Evolutionary conservation across 2,329 filamentous ascomycete genomes (phyloP), one percentile per base, ranked within the genome.

Genomic region (Fusarium sp.): DNA sequence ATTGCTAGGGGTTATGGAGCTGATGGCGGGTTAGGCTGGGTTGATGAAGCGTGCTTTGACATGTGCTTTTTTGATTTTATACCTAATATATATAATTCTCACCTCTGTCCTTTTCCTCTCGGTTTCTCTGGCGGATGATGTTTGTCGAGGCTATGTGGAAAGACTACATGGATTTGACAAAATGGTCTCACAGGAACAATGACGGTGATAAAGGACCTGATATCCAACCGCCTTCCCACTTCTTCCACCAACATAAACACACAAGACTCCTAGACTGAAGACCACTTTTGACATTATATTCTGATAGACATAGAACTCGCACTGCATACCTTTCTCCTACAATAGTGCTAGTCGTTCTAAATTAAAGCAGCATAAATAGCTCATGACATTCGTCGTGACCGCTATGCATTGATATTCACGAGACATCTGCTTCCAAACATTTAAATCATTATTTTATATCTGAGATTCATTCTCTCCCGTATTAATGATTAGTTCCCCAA

Each of bases 11-110:
- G 57, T 40, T 46, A 67, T 27, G 57, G 44, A 55, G 68, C 42
- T 38, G 55, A 32, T 44, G 57, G 55, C 12, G 57, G 68, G 35
- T 20, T 50, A 65, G 56, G 53, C 38, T 17, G 58, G 66, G 37
- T 23, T 55, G 69, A 65, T 46, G 46, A 53, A 60, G 49, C 40
- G 56, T 53, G 41, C 26, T 69, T 40, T 63, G 23, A 42, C 64
- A 26, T 61, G 35, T 69, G 58, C 10, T 64, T 71, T 57, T 57
- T 62, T 13, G 18, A n/a, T 18, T 55, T 56, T 64, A 72, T 62
- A 72, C 52, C 52, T 71, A 72, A 72, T 71, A 59, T 38, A 72
- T 55, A 57, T 72, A 71, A 71, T 71, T 62, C 69, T 70, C 69
- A 44, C 45, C 64, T 70, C 69, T 72, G 17, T n/a, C 20, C 30